Percentiles rank a stretch among this genome's conserved stretches.
Evolutionary conservation across 371 early-diverging fungal genomes (phyloP).

Genomic region (Mucor irregularis): DNA sequence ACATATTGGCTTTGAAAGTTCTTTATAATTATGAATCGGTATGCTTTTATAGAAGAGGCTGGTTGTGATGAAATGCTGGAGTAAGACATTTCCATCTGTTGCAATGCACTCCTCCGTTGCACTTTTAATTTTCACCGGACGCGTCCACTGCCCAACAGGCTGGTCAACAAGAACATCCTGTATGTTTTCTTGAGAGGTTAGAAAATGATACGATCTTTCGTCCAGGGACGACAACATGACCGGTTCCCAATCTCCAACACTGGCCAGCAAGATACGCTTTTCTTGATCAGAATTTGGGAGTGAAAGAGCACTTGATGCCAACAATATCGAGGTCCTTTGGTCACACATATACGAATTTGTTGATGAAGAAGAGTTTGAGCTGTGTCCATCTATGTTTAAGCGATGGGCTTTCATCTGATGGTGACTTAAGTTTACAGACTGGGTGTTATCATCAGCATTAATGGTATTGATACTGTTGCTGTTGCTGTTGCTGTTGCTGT

Average conservation of each 20-base stretch:
- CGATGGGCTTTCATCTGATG: slow-evolving; percentile 5
- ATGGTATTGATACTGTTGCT: too few relatives aligned
- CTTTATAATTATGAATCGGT: slow-evolving; percentile 13
- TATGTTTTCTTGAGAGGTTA: slow-evolving; percentile 13
- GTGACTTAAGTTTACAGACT: too few relatives aligned
- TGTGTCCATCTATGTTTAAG: slow-evolving; percentile 3
- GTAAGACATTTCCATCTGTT: slow-evolving; percentile 5
- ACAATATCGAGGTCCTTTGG: background rate
- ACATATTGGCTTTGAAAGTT: slow-evolving; percentile 9
- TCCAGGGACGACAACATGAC: background rate
- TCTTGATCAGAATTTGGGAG: slow-evolving; percentile 9
- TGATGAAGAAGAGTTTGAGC: slow-evolving; percentile 10
- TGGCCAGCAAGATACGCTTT: slow-evolving; percentile 2
- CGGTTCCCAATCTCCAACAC: slow-evolving; percentile 10
- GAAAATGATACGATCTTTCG: slow-evolving; percentile 1
- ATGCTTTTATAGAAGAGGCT: slow-evolving; percentile 8
- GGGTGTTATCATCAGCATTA: too few relatives aligned
- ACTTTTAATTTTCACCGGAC: background rate
- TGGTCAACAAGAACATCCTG: slow-evolving; percentile 9
- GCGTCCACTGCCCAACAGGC: slow-evolving; percentile 11
- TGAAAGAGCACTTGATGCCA: slow-evolving; percentile 7
- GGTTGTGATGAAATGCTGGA: slow-evolving; percentile 12
- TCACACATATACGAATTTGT: background rate
- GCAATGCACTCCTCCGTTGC: slow-evolving; percentile 1
- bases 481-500: too few relatives aligned